These are phyloP conservation scores for Coemansia sp. DNA, from an alignment of 371 early-diverging fungal genomes.

Conservation along the genomic window DNA sequence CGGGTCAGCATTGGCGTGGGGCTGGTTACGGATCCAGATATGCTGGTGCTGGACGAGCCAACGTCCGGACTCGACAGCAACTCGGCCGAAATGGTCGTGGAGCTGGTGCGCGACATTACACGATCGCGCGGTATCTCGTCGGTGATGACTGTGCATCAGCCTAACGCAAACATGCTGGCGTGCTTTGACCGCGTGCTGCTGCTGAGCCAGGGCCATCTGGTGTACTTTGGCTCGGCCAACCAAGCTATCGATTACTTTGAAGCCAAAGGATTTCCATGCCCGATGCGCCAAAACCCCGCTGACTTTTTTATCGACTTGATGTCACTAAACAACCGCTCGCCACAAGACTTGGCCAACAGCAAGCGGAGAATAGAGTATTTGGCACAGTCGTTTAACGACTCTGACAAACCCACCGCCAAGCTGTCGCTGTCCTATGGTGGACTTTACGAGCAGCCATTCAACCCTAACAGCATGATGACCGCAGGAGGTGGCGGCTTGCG, in stretches of 20 bases:
- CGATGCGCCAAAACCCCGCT: slow-evolving; percentile 57
- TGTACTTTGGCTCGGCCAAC: slow-evolving; percentile 64
- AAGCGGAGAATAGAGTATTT: slow-evolving; percentile 41
- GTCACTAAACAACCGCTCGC: slow-evolving; percentile 51
- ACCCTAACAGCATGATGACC: slow-evolving; percentile 12
- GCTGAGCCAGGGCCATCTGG: slow-evolving; percentile 57
- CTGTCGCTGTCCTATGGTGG: slow-evolving; percentile 45
- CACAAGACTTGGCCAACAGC: slow-evolving; percentile 31
- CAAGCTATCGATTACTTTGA: slow-evolving; percentile 59
- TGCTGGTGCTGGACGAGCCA: slow-evolving; percentile 68
- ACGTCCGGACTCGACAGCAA: slow-evolving; percentile 80
- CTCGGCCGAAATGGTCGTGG: slow-evolving; percentile 68
- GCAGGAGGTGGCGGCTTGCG: slow-evolving; percentile 19
- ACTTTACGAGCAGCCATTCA: slow-evolving; percentile 33
- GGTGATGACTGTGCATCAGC: slow-evolving; percentile 75
- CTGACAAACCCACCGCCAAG: slow-evolving; percentile 20
- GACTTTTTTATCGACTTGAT: slow-evolving; percentile 63
- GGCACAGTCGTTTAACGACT: slow-evolving; percentile 25
- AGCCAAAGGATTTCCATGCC: slow-evolving; percentile 59
- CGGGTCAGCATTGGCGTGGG: slow-evolving; percentile 84
- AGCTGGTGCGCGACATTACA: slow-evolving; percentile 61
- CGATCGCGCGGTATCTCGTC: slow-evolving; percentile 62
- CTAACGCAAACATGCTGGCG: slow-evolving; percentile 63
- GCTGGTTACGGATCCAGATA: slow-evolving; percentile 64
- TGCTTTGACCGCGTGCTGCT: slow-evolving; percentile 71